Base-by-base conservation (phyloP, 306 rosid species). In the Prunus persica region DNA sequence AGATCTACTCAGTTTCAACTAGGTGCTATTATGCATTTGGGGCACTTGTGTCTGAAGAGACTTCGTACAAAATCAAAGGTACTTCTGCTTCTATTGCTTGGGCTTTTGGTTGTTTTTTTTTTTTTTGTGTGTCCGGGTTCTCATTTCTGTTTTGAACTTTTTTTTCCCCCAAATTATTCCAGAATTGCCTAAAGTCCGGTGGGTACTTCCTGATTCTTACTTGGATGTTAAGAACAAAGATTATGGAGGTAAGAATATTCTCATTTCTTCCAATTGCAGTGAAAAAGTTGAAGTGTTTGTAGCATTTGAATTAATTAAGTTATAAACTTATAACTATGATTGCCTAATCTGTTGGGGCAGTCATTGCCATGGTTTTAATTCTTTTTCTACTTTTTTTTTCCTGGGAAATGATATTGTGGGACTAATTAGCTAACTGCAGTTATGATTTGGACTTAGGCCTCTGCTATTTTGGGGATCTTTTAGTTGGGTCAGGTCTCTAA, bases 201-300 rank as follows among this genome's bases (percentile, higher is more conserved):
- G 99, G 98, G 99, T 96, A 14, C 98, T 96, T 81, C 99, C 99
- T 22, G 99, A 96, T 85, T 96, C 98, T 0, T 96, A 92, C 85
- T 72, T 96, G 96, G 97, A 91, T 83, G 99, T 96, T 0, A 89
- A 54, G 89, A 91, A 92, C 72, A 91, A 92, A 74, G 93, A 96
- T 79, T 96, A 96, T 66, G 99, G 99, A 87, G 99, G 99, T 96
- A 84, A 74, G 34, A 1, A 69, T 57, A 45, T 66, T n/a, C 65
- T 58, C 46, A 46, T 78, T 62, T 54, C 24, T 45, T 55, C n/a
- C 22, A 4, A 0, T 71, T 34, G 25, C 11, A 14, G 6, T 56
- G 41, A 32, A 41, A 56, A 20, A 14, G 22, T 8, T 34, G 3
- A 20, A 7, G 27, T 9, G 22, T 67, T 24, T n/a, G 14, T 8